Base-by-base conservation (phyloP, 2,329 filamentous ascomycete species). In the Setomelanomma holmii region DNA sequence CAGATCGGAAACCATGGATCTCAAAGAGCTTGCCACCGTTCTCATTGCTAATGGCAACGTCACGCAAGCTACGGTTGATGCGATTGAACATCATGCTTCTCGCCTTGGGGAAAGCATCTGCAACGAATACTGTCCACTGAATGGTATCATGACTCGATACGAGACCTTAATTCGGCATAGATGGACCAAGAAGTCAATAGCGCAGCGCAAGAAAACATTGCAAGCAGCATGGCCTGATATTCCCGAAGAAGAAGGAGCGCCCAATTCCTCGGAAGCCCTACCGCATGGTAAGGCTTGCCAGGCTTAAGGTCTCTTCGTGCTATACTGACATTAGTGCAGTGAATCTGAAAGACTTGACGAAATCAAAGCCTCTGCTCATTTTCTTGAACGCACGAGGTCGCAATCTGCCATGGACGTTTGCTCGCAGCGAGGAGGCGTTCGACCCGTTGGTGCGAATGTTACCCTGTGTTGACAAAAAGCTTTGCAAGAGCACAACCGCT, bases 281-380 rank as follows among this genome's bases (percentile, higher is more conserved):
- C 24, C 12, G 24, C 24, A 6, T 30, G 12, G 24, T 7, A 12
- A 30, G 6, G 24, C 6, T 30, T 30, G 12, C 7, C 24, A 30
- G 12, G 7, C 12, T 35, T 5, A 35, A 16, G 33, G 33, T 35
- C 33, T 12, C 6, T 16, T 8, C 5, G 5, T 16, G 7, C 11
- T 35, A 35, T 41, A 21, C 24, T 53, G 49, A 44, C 49, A 49
- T 8, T 40, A 41, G 5, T n/a, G 53, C 12, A 27, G 24, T 56
- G 22, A 50, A 53, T n/a, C 53, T 46, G 20, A 49, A 56, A 46
- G 45, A 56, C n/a, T 49, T 56, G 5, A 22, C 42, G 12, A 30
- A 41, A n/a, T 39, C 42, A 8, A 49, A 41, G 6, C 17, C 45
- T n/a, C 21, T 56, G 16, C 39, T 44, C 2, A 5, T 46, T 4